A percentile compares a stretch with the other conserved stretches of the same genome.
These are phyloP conservation scores for Dioszegia crocea DNA, from an alignment of 768 basidiomycete genomes.

Conservation along the genomic window DNA sequence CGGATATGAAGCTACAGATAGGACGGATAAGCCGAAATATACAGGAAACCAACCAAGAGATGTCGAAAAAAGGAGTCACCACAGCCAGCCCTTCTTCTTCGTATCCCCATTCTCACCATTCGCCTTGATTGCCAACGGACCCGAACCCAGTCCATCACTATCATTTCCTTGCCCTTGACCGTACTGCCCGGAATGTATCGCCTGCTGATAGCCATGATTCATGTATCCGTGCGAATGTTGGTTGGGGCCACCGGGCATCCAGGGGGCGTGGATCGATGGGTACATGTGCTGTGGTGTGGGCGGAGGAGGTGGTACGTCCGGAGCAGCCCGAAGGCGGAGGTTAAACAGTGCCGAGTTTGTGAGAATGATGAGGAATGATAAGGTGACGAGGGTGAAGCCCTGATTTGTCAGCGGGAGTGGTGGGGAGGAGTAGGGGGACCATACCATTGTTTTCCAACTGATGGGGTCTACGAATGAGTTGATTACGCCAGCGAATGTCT, in stretches of 20 bases:
- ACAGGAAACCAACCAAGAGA: background rate
- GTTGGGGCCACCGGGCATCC: background rate
- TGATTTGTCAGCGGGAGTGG: constrained; percentile 6
- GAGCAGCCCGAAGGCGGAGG: constrained; percentile 17
- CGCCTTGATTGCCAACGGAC: too few relatives aligned
- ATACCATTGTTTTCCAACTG: constrained; percentile 91
- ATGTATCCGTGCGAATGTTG: background rate
- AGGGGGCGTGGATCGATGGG: constrained; percentile 5
- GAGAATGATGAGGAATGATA: constrained; percentile 45
- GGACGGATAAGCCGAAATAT: background rate
- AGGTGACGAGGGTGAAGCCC: constrained; percentile 48
- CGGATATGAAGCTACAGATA: background rate
- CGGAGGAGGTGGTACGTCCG: background rate
- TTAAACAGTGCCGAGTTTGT: constrained; percentile 49
- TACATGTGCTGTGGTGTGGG: constrained; percentile 7
- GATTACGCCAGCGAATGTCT: constrained; percentile 91
- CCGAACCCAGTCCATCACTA: background rate
- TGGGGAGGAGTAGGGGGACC: constrained; percentile 33
- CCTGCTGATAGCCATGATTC: background rate
- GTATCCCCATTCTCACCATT: constrained; percentile 7
- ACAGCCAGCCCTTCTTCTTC: constrained; percentile 27
- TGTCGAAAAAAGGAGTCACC: constrained; percentile 9
- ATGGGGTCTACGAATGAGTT: constrained; percentile 96
- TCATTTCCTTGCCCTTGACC: background rate
- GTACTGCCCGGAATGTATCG: background rate